A percentile compares a stretch with the other conserved stretches of the same genome.
Evolutionary conservation across 2,329 filamentous ascomycete species (phyloP).

Genomic region (Penicillium freii): DNA sequence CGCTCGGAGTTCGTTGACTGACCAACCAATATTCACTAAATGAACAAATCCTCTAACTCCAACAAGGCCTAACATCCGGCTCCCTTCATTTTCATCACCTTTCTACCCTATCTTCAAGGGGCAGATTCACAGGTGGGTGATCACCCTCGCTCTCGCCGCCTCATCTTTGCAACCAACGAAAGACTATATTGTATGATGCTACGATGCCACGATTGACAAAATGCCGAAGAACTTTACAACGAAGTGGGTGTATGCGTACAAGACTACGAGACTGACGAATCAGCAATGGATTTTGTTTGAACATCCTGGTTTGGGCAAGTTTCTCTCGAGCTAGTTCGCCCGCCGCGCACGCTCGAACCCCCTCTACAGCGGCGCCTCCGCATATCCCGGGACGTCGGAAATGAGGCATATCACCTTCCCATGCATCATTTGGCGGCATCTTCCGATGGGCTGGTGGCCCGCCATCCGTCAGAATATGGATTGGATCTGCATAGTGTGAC

Average conservation of each 20-base stretch:
- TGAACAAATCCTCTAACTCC: not conserved
- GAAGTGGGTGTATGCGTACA: not conserved
- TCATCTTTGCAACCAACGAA: not conserved
- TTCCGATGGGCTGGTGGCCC: slow-evolving; percentile 67
- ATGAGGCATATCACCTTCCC: slow-evolving; percentile 60
- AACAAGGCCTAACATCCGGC: not conserved
- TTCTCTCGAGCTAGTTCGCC: slow-evolving; percentile 46
- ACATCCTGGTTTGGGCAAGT: not conserved
- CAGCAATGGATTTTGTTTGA: not conserved
- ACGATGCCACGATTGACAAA: not conserved
- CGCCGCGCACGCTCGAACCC: slow-evolving; percentile 65
- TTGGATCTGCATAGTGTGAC: slow-evolving; percentile 82
- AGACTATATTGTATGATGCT: not conserved
- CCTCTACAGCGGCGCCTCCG: slow-evolving; percentile 71
- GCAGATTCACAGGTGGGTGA: not conserved
- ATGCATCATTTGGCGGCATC: slow-evolving; percentile 60
- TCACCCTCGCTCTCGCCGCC: not conserved
- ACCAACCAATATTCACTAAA: not conserved
- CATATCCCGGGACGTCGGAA: slow-evolving; percentile 68
- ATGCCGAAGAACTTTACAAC: not conserved
- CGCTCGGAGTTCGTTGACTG: not conserved
- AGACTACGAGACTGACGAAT: not conserved
- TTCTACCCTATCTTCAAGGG: not conserved
- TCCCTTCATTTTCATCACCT: not conserved
- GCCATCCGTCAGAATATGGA: slow-evolving; percentile 59